Base-by-base conservation (phyloP, 306 rosid genomes). In the Trichosanthes truncata region DNA sequence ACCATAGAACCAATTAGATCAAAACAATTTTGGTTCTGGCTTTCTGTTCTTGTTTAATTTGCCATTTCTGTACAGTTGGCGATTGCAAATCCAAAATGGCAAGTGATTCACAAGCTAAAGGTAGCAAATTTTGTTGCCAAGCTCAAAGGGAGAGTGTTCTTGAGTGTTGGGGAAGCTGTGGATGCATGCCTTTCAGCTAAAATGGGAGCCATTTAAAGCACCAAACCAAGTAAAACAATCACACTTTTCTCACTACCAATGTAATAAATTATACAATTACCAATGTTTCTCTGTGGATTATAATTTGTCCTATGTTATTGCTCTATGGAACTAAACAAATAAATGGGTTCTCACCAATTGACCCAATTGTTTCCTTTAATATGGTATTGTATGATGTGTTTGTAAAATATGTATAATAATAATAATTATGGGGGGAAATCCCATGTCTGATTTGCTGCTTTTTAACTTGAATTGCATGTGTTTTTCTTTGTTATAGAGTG, bases 91-190 rank as follows among this genome's bases (percentile, higher is more conserved):
- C 98, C 98, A 0, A 88, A 91, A 52, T 93, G 97, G 97, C 89
- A 88, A 84, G 93, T 90, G 59, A 91, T 91, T 83, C 97, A 93
- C 92, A 94, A 92, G 88, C 89, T 90, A 25, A 94, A 77, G 87
- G 74, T 89, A 25, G 85, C 94, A 5, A 86, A 92, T 66, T 93
- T 89, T 84, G 87, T 89, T 29, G 55, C 18, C 48, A 87, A 88
- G 82, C 86, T 92, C 3, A 82, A 84, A 69, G 96, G 91, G 15
- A 85, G 80, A 49, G 86, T 94, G 21, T 92, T 87, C 82, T 87
- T 94, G 59, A 94, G 90, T 20, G 96, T 92, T 61, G 96, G 87
- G 74, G 98, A 92, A 89, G 98, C 98, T 46, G 82, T 91, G 87
- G 85, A 43, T 35, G 82, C 91, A 52, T 78, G 79, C 59, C 63